Evolutionary conservation across 768 basidiomycete genomes (phyloP).

Genomic region (Macrolepiota albuminosa): DNA sequence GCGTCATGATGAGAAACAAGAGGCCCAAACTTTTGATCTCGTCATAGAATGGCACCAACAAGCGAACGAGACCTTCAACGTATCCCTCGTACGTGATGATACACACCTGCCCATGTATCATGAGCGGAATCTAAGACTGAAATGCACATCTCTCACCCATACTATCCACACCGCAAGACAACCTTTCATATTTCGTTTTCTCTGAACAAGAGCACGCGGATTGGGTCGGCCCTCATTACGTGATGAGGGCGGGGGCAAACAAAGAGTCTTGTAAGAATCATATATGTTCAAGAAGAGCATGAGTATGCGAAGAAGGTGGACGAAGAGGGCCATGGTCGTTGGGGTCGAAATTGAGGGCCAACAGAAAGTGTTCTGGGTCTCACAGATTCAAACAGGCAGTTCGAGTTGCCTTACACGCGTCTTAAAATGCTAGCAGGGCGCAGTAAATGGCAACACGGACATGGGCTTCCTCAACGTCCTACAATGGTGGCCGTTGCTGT

Average conservation of each 20-base stretch:
- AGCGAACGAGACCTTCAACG: constrained; percentile 56
- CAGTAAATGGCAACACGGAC: constrained; percentile 9
- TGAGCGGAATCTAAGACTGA: constrained; percentile 6
- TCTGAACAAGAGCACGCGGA: constrained; percentile 60
- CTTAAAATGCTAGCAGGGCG: constrained; percentile 5
- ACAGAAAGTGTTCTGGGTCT: not conserved
- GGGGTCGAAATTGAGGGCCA: constrained; percentile 3
- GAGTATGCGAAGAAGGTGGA: constrained; percentile 61
- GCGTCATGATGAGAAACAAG: constrained; percentile 70
- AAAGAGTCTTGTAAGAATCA: constrained; percentile 81
- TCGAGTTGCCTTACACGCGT: constrained; percentile 9
- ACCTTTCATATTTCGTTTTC: constrained; percentile 85
- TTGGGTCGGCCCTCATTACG: constrained; percentile 60
- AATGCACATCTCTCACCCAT: constrained; percentile 51
- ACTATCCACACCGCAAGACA: constrained; percentile 81
- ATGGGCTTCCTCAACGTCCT: constrained; percentile 8
- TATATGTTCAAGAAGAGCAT: constrained; percentile 79
- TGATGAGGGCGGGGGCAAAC: constrained; percentile 51
- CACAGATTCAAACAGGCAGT: not conserved
- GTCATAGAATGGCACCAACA: constrained; percentile 81
- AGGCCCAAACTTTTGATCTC: constrained; percentile 74
- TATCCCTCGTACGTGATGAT: constrained; percentile 64
- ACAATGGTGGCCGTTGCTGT: constrained; percentile 5
- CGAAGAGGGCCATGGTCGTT: constrained; percentile 57
- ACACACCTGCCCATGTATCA: constrained; percentile 48